Evolutionary conservation across 225 moss, liverwort and hornwort species (phyloP).

Genomic region (Marchantia paleacea): DNA sequence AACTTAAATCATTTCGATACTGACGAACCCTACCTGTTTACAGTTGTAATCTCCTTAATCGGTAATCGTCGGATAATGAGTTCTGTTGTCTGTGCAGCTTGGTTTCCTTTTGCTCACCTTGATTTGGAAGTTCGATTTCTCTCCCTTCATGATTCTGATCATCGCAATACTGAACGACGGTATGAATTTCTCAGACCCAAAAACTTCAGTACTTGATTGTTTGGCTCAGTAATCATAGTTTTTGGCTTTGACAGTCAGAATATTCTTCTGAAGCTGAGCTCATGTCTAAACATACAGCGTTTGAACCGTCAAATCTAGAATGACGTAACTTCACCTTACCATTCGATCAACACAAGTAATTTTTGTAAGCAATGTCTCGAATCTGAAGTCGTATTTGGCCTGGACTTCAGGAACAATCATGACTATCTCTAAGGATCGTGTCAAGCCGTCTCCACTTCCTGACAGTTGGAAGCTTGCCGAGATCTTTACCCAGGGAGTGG

Average conservation of each 20-base stretch:
- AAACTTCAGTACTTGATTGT: too few relatives aligned
- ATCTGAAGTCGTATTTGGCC: not conserved
- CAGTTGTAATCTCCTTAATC: not conserved
- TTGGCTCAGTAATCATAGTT: too few relatives aligned
- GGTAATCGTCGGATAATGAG: not conserved
- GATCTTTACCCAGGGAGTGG: slow-evolving; percentile 67
- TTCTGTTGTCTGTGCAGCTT: slow-evolving; percentile 8
- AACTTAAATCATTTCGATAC: not conserved
- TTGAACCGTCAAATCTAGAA: too few relatives aligned
- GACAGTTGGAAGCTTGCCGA: slow-evolving; percentile 77
- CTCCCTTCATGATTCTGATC: slow-evolving; percentile 36
- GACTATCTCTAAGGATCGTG: slow-evolving; percentile 84
- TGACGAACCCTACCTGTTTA: not conserved
- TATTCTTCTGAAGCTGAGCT: too few relatives aligned
- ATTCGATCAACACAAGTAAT: too few relatives aligned
- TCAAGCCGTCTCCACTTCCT: slow-evolving; percentile 77
- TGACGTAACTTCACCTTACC: too few relatives aligned
- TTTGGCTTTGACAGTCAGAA: too few relatives aligned
- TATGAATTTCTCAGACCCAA: not conserved
- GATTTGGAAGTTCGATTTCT: slow-evolving; percentile 40
- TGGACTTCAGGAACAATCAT: slow-evolving; percentile 58
- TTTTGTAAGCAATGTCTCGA: not conserved
- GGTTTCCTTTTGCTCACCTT: slow-evolving; percentile 32
- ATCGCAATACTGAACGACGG: slow-evolving; percentile 37
- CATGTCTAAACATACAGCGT: too few relatives aligned